Base-by-base conservation (phyloP, 257 asterid species). In the Capsicum pubescens region DNA sequence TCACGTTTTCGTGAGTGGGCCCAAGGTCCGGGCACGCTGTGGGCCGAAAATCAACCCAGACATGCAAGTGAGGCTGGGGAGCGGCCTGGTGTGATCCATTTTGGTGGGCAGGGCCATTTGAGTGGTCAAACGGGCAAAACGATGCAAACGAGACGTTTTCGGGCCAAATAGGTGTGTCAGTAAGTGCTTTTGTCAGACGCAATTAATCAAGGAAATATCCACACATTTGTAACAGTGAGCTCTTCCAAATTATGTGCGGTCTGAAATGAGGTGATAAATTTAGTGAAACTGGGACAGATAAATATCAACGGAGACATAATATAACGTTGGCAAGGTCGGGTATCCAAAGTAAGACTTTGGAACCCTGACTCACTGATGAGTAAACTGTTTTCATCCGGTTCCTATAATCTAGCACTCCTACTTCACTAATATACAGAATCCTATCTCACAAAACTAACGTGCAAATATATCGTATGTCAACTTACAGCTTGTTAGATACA, bases 371-470 rank as follows among this genome's bases (percentile, higher is more conserved):
- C 36, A 39, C n/a, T 54, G 66, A 78, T 72, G 82, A 79, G 63
- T 82, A 52, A 1, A 68, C 54, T 87, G 88, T 63, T 64, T 63
- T 68, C 82, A 87, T 56, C 89, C 91, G 87, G 87, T 60, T 79
- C 82, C 93, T 88, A 87, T 80, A 71, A 86, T 86, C 89, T 89
- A 71, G 64, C 57, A 87, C 86, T 87, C 84, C 84, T 84, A 70
- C 74, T 74, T 61, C 85, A 69, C 72, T 88, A 88, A 91, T 92
- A 86, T 91, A 92, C 92, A 90, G 83, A 55, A 85, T 74, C 87
- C 87, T 89, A 89, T 88, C 84, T 58, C 85, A 88, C 69, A 86
- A 86, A 55, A 63, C 67, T 86, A 82, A 72, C 74, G 87, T 16
- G 76, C 44, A 54, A 84, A 82, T 19, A 64, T 63, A 26, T 66